Evolutionary conservation across 75 land plant genomes (phyloP), one percentile per base, ranked within the genome.

Genomic region (Picea sitchensis): DNA sequence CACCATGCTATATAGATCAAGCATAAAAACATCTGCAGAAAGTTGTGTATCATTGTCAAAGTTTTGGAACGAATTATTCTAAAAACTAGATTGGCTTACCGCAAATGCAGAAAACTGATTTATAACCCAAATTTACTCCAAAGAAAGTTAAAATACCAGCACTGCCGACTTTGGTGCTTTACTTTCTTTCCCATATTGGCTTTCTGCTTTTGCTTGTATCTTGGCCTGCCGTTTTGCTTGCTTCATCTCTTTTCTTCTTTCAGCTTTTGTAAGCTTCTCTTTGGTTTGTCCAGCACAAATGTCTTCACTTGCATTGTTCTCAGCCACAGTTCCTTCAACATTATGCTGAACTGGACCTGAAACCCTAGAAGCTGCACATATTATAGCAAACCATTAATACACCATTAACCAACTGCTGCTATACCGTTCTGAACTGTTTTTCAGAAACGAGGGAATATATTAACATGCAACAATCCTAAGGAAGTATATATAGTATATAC

Each of bases 161-260:
- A 83, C 88, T 74, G 80, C 88, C 1, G 87, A 78, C 44, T 89
- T 89, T 51, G 80, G 78, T 2, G 73, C 76, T 83, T 76, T 79
- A 30, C 80, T 76, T 18, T 36, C 78, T 58, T 77, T 59, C 15
- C 77, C 85, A 9, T 4, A 6, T 6, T 79, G 23, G 23, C 11
- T 44, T 30, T 80, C 61, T 20, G 82, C 86, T 51, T 92, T 88
- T 59, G 81, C 81, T 60, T 85, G 81, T 77, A 74, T 86, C 82
- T 92, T 92, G 44, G 84, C 84, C 58, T 90, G 90, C 79, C 86
- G 90, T 81, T 74, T 94, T 36, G n/a, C 81, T 74, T 92, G 85
- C 78, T 91, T 96, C 65, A 85, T 73, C 76, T 94, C 89, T 73
- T 88, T 89, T 76, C 93, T 91, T 65, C 80, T 81, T 82, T 96